Base-by-base conservation (phyloP, 1,139 yeast genomes). In the Pichia sp. region DNA sequence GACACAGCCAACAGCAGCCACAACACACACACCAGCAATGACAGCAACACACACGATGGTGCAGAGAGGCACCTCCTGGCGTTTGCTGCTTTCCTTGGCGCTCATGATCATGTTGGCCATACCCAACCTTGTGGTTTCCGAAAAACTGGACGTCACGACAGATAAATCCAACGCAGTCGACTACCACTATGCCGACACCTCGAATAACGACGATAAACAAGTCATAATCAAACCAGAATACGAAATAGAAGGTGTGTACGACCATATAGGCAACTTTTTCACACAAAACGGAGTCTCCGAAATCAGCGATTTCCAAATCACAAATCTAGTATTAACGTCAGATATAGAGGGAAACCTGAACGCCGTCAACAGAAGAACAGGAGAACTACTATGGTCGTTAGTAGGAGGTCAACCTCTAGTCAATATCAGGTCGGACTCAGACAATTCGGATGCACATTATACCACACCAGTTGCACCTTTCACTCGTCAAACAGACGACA, bases 331-430 rank as follows among this genome's bases (percentile, higher is more conserved):
- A 2, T 66, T 91, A 17, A 80, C 88, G 1, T 82, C 95, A 24
- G 96, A 93, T 57, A 77, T 91, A 2, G 97, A 93, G 59, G 99
- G 99, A 1, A 83, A 86, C 27, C 65, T 93, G 18, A 94, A 89
- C 62, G 96, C 94, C 0, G 67, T 93, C 14, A 83, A 85, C 55
- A 72, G 99, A 52, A 73, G 78, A 48, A 80, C 86, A 0, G 99
- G 99, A 1, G 77, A 80, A 35, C 67, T 84, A 18, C 61, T 85
- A 17, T 93, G 99, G 99, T 77, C 90, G 0, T 67, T 91, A 12
- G 79, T 76, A 1, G 73, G 77, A 4, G 74, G 71, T 33, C 75
- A 70, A 21, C 79, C 84, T 0, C 60, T 78, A 40, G 81, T 79
- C 12, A 47, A 45, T 2, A 50, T 62, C 4, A 39, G 47, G 4